Evolutionary conservation across 2,329 filamentous ascomycete genomes (phyloP), one percentile per base, ranked within the genome.

Genomic region (Aspergillus sp.): DNA sequence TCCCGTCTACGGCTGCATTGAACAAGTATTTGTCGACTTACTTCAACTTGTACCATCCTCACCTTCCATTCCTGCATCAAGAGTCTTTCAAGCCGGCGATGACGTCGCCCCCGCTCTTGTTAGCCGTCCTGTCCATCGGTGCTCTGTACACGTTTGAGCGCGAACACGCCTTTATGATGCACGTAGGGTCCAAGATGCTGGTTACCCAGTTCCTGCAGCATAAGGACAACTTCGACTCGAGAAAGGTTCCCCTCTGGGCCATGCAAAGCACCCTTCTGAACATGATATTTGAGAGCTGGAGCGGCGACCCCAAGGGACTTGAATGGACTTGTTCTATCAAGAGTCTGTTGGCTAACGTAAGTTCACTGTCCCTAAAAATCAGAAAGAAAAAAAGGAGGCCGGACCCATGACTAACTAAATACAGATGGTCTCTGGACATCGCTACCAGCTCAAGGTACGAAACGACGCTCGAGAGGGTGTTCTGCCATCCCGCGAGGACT

Each of bases 281-380:
- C 75, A 97, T 97, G 93, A 84, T 96, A 55, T 97, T 98, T 66
- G 89, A 93, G 46, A 97, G 90, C 75, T 98, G 93, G 93, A 97
- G 93, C 66, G 93, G 93, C 60, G 93, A 97, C 62, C 86, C 93
- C 33, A 97, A 96, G 70, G 93, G 93, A 34, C 78, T 98, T 2
- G 93, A 98, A 68, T 98, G 93, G 93, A 90, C 93, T 33, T 97
- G 91, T 69, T 97, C 93, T 2, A 97, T 98, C 71, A 97, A 97
- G 79, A 94, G 89, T 74, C 77, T 97, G 35, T 80, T 98, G 43
- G 91, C 91, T 56, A 97, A 97, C 71, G 19, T 19, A 19, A 19
- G 19, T 19, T 19, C 19, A 19, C 2, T 19, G 19, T 19, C 19
- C 19, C 19, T 19, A 19, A 19, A 19, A 19, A 19, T 19, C 19